These are phyloP conservation scores for Sugiyamaella marilandica DNA, from an alignment of 805 yeast genomes.

Conservation along the genomic window DNA sequence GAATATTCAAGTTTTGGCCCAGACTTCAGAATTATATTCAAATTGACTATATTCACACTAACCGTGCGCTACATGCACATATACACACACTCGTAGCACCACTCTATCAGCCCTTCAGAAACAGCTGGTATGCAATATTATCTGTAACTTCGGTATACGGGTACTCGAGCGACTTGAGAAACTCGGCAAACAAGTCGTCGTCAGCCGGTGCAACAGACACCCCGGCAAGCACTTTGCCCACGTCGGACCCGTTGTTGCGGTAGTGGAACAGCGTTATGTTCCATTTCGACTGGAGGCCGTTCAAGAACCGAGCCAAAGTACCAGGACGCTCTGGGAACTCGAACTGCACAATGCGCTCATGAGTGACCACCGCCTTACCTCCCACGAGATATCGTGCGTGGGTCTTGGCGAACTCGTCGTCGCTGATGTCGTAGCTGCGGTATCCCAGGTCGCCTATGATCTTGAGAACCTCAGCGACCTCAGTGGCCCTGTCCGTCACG, in stretches of 20 bases:
- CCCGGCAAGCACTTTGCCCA: constrained; percentile 90
- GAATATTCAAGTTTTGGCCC: too few species aligned
- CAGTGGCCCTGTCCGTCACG: constrained; percentile 67
- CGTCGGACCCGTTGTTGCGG: constrained; percentile 93
- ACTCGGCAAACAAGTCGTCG: constrained; percentile 57
- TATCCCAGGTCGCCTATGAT: constrained; percentile 61
- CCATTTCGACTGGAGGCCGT: constrained; percentile 71
- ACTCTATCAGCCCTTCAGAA: constrained; percentile 39
- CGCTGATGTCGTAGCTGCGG: constrained; percentile 77
- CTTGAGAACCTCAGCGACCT: constrained; percentile 58
- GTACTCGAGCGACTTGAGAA: constrained; percentile 71
- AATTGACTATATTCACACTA: too few species aligned
- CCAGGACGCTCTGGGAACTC: constrained; percentile 99
- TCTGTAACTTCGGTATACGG: constrained; percentile 75
- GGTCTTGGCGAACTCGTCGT: constrained; percentile 90
- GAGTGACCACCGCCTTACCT: constrained; percentile 67
- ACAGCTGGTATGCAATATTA: constrained; percentile 78
- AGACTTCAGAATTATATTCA: too few species aligned
- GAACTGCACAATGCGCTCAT: constrained; percentile 76
- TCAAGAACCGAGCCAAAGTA: constrained; percentile 77
- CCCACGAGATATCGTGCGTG: constrained; percentile 97
- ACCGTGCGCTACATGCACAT: too few species aligned
- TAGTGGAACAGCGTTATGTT: constrained; percentile 93
- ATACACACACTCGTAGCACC: too few species aligned
- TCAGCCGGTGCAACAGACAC: constrained; percentile 75